Conservation (phyloP, 192 early-diverging fungal species). For the Coemansia sp. region DNA sequence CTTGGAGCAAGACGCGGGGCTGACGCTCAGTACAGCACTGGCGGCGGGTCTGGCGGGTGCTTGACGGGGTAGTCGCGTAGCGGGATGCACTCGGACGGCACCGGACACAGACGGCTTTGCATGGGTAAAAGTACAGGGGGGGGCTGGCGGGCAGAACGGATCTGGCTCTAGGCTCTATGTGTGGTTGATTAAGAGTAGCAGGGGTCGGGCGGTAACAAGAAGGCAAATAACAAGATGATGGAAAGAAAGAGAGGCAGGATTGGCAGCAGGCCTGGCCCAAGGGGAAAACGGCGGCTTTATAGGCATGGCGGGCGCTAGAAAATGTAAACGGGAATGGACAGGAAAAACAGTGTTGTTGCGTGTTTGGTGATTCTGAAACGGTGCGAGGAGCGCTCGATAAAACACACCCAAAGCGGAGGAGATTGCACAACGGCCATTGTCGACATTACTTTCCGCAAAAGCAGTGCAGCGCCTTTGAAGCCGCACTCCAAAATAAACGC, state of each 20-base stretch:
- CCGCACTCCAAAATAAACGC: not conserved
- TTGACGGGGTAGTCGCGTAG: conserved; percentile 53
- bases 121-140: conserved; percentile 1
- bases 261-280: not conserved
- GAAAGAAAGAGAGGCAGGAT: not conserved
- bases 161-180: not conserved
- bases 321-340: conserved; percentile 13
- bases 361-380: conserved; percentile 31
- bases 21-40: conserved; percentile 19
- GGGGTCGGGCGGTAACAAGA: not conserved
- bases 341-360: not conserved
- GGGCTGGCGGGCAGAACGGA: not conserved
- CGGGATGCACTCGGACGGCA: conserved; percentile 28
- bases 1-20: not conserved
- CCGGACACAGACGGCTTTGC: not conserved
- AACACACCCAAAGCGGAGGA: conserved; percentile 4
- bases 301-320: not conserved
- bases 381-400: conserved; percentile 13
- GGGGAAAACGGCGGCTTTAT: not conserved
- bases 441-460: conserved; percentile 5
- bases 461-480: conserved; percentile 3
- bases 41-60: conserved; percentile 51
- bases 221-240: not conserved
- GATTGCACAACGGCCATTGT: not conserved
- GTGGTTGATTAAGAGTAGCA: not conserved